Conservation (phyloP, 768 basidiomycete genomes). For the Mycena alexandri region DNA sequence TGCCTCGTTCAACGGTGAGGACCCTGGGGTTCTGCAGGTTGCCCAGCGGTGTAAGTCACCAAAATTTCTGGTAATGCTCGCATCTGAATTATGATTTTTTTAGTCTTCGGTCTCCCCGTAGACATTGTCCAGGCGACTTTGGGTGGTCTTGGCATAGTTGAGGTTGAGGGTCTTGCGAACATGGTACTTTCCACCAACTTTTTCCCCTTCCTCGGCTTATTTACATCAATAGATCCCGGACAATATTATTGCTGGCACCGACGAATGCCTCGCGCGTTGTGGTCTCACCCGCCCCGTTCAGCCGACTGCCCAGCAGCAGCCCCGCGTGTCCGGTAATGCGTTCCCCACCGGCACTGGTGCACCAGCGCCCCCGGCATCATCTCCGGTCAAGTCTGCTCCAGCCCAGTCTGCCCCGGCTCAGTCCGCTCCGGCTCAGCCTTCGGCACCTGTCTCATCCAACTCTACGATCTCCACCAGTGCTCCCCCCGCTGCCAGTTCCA, state of each 20-base stretch:
- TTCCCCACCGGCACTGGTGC: conserved; percentile 17
- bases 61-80: not conserved
- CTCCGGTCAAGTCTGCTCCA: not conserved
- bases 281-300: conserved; percentile 31
- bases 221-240: conserved; percentile 29
- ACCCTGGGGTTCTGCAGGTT: conserved; percentile 31
- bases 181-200: not conserved
- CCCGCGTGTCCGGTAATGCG: conserved; percentile 32
- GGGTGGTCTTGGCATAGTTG: conserved; percentile 29
- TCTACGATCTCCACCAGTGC: not conserved
- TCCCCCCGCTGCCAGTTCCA: too few relatives aligned
- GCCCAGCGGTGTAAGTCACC: conserved; percentile 36
- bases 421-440: not conserved
- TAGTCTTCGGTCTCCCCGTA: conserved; percentile 36
- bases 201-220: not conserved
- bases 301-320: conserved; percentile 34
- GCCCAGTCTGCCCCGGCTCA: not conserved
- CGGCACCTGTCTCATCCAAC: not conserved
- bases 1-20: conserved; percentile 33
- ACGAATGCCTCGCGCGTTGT: conserved; percentile 34
- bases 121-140: conserved; percentile 32
- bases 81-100: not conserved
- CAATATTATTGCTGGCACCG: conserved; percentile 30
- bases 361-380: not conserved
- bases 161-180: conserved; percentile 30